Base-by-base conservation (phyloP, 2,329 filamentous ascomycete species). In the Neoascochyta sp. region DNA sequence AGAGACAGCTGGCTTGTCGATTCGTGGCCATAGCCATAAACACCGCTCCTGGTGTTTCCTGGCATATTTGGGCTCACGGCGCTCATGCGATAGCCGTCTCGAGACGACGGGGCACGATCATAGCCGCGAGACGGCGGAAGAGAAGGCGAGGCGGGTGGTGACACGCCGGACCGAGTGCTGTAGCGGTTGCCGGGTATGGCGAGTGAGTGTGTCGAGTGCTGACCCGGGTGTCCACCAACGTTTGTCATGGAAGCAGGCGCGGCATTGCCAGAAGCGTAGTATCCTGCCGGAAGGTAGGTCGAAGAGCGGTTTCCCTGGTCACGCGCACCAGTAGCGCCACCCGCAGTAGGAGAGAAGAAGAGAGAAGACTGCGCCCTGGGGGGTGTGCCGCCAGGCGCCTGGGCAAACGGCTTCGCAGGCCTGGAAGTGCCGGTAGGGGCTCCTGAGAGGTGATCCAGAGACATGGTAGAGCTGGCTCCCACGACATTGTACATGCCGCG, bases 281-380 rank as follows among this genome's bases (percentile, higher is more conserved):
- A 95, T 1, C 90, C 90, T 3, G 90, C 83, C 10, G 90, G 90
- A 12, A 95, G 73, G 57, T 90, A 94, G n/a, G 73, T 71, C 1
- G 86, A 94, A 36, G 76, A 78, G 30, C 89, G 81, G 43, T 76
- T 76, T 24, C 68, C 66, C 17, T 52, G 54, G 27, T 59, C 47
- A 21, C 71, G 65, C 39, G 67, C 69, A 34, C 71, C 70, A 6
- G 76, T 67, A 5, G 54, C 47, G 14, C 57, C 54, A 21, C 76
- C 78, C 2, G 89, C 89, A 0, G 92, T 96, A 0, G 92, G 92
- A 6, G 88, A 95, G 70, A 95, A 98, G 75, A 98, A 98, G 10
- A 96, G 73, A 41, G 83, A 86, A 24, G 49, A 54, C 19, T 47
- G 45, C 15, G 38, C 41, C 35, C 44, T 56, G 49, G 57, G 50